phyloP scores from a whole-genome alignment of 2,329 filamentous ascomycete genomes.

The Plectosphaerella sp. region DNA sequence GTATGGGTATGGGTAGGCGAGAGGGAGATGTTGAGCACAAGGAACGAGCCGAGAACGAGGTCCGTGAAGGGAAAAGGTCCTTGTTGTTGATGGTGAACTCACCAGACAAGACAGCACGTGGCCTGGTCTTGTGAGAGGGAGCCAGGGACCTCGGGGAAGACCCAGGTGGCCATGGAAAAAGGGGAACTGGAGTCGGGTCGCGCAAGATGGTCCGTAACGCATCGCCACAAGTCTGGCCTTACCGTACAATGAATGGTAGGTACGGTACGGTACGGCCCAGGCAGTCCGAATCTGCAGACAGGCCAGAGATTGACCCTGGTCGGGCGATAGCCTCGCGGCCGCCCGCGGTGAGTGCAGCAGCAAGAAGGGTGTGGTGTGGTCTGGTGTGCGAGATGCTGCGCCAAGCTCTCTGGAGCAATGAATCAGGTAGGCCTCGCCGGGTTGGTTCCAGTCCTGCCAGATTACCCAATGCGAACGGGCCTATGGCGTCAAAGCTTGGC shows the following conservation, averaged over 20 bases:
- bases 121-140: not conserved
- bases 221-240: not conserved
- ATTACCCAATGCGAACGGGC: no score
- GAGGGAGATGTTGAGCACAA: not conserved
- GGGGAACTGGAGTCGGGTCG: not conserved
- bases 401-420: not conserved
- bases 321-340: not conserved
- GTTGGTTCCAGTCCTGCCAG: not conserved
- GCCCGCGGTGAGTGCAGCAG: not conserved
- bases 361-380: not conserved
- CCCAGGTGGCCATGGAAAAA: not conserved
- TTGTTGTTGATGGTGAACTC: not conserved
- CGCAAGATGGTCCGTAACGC: not conserved
- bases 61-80: not conserved
- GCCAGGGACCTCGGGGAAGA: not conserved
- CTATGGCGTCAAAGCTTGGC: not conserved
- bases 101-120: not conserved
- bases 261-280: not conserved
- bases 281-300: not conserved
- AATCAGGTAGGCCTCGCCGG: not conserved
- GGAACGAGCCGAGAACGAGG: not conserved
- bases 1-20: not conserved
- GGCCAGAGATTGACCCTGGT: not conserved
- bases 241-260: no score
- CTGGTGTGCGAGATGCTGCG: not conserved